These are phyloP conservation scores for Fusarium haematococcum DNA, from an alignment of 2,329 filamentous ascomycete species.

Conservation along the genomic window DNA sequence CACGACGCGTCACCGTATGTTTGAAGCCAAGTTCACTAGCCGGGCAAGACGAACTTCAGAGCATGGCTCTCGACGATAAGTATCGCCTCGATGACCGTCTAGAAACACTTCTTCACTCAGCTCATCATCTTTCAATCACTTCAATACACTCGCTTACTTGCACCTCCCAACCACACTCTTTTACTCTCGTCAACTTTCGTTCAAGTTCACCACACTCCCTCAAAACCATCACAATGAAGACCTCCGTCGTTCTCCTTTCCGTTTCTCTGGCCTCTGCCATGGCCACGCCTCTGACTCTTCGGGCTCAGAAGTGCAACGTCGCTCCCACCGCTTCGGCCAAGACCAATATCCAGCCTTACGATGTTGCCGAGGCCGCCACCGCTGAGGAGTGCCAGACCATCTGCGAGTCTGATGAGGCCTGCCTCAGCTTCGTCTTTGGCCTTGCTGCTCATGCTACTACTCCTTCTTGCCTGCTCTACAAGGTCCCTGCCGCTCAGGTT, in stretches of 20 bases:
- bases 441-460: not conserved
- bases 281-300: not conserved
- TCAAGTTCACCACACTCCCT: not conserved
- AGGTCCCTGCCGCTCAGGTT: not conserved
- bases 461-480: not conserved
- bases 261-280: not conserved
- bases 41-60: not conserved
- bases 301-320: conserved; percentile 3
- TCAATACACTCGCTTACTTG: not conserved
- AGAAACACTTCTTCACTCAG: not conserved
- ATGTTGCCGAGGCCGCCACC: not conserved
- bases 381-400: not conserved
- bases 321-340: not conserved
- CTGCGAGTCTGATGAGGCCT: not conserved
- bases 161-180: not conserved
- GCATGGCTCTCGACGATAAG: not conserved
- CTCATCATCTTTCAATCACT: not conserved
- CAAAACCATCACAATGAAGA: conserved; percentile 2
- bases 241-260: not conserved
- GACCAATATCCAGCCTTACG: not conserved
- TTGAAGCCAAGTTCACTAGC: not conserved
- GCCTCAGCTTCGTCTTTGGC: not conserved
- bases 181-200: not conserved
- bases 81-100: not conserved
- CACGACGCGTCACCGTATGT: not conserved